A percentile compares a stretch with the other conserved stretches of the same genome.
Evolutionary conservation across 2,329 filamentous ascomycete species (phyloP).

Genomic region (Alternaria sp.): DNA sequence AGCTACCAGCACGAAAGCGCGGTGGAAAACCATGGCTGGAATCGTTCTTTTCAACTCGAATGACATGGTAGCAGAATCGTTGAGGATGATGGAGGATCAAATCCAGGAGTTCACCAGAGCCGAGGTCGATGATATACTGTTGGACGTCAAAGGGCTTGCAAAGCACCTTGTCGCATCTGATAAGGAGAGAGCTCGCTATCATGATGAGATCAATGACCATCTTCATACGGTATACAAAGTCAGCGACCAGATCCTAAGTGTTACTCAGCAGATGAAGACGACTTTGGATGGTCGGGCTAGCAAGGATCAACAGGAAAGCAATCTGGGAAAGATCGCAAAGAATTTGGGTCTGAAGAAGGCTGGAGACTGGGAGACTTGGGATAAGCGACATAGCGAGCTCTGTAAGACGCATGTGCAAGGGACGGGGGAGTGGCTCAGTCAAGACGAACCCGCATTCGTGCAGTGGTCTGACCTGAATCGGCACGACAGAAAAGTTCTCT

Average conservation of each 20-base stretch:
- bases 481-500: neutral
- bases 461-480: neutral
- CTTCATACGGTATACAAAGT: neutral
- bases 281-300: neutral
- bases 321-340: neutral
- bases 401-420: constrained; percentile 1
- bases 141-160: neutral
- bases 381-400: constrained; percentile 3
- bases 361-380: constrained; percentile 6
- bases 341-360: neutral
- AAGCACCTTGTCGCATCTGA: neutral
- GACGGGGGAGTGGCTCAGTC: constrained; percentile 6
- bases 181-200: neutral
- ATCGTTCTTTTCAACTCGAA: constrained; percentile 13
- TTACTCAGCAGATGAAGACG: neutral
- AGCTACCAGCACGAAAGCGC: neutral
- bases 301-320: neutral
- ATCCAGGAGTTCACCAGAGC: neutral
- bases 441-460: neutral
- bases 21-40: too few species aligned
- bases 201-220: too few species aligned
- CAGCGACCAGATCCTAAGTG: neutral
- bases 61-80: neutral
- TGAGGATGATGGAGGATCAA: neutral
- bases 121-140: neutral